phyloP scores from a whole-genome alignment of 768 basidiomycete species.

The Termitomyces sp. region DNA sequence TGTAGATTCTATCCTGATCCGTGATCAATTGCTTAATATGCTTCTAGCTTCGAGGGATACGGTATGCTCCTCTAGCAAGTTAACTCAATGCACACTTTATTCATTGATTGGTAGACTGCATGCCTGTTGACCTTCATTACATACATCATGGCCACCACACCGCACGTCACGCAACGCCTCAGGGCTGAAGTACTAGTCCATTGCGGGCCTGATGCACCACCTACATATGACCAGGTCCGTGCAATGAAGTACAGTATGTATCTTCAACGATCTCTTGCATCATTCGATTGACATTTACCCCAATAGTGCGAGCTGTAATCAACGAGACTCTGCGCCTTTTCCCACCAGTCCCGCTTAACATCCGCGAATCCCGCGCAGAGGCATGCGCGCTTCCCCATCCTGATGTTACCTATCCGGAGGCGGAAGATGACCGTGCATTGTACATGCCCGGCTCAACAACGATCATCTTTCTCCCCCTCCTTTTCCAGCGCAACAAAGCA shows the following conservation, averaged over 20 bases:
- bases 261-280: neutral
- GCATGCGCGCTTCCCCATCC: constrained; percentile 47
- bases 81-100: neutral
- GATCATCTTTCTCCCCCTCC: constrained; percentile 53
- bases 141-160: constrained; percentile 65
- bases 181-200: constrained; percentile 55
- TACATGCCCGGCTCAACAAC: constrained; percentile 55
- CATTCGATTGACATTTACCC: constrained; percentile 3
- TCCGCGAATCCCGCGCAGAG: constrained; percentile 47
- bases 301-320: constrained; percentile 64
- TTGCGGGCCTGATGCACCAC: constrained; percentile 40
- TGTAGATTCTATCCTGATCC: constrained; percentile 58
- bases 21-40: constrained; percentile 74
- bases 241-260: constrained; percentile 59
- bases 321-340: constrained; percentile 76
- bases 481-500: constrained; percentile 60
- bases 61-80: constrained; percentile 28
- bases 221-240: constrained; percentile 52
- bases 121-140: constrained; percentile 62
- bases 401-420: constrained; percentile 37
- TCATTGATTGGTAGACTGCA: constrained; percentile 44
- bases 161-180: constrained; percentile 45
- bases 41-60: constrained; percentile 77
- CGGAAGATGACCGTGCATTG: constrained; percentile 31
- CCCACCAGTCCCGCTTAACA: constrained; percentile 73